Evolutionary conservation across 2,329 filamentous ascomycete species (phyloP), one percentile per base, ranked within the genome.

Genomic region (Nigrospora osmanthi): DNA sequence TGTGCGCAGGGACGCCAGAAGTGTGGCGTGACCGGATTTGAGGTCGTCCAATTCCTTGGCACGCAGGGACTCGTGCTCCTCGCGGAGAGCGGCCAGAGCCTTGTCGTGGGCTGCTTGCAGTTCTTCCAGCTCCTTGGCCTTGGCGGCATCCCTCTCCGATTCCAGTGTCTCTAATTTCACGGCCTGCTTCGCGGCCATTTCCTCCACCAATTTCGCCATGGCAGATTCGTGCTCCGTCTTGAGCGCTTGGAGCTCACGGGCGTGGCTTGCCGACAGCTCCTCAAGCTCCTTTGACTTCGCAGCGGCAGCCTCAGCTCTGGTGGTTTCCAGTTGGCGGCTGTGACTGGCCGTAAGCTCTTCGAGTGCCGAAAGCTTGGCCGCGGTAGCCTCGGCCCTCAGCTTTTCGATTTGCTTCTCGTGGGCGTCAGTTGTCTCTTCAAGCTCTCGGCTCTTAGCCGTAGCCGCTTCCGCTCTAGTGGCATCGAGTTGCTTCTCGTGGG

Each of bases 271-370:
- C 28, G 45, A 31, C 11, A 56, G 31, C 19, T 55, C 50, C n/a
- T 45, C 44, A 0, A 54, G 19, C 31, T 50, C 51, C 33, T 46
- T 50, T 4, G 49, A 46, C 31, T 48, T 40, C 9, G 45, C 44
- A 12, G 40, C 38, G 42, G 48, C 48, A 23, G 52, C 45, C 23
- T 57, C 52, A 7, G 14, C 38, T 38, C 48, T 53, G 16, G 52
- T 43, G 5, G 45, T 16, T 11, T 48, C 50, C 2, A 56, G 37
- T 35, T 44, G 47, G 15, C 43, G 39, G 7, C 35, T 35, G 35
- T 58, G 54, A 19, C 32, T 43, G 5, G 47, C 44, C 10, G 52
- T 50, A 3, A 59, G 46, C 32, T 58, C 56, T n/a, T 40, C 38
- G 6, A 50, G 28, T 15, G 42, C 43, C 35, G 47, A 50, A 6